Evolutionary conservation across 208 protist species (phyloP).

Genomic region (Wallacemonas sp.): DNA sequence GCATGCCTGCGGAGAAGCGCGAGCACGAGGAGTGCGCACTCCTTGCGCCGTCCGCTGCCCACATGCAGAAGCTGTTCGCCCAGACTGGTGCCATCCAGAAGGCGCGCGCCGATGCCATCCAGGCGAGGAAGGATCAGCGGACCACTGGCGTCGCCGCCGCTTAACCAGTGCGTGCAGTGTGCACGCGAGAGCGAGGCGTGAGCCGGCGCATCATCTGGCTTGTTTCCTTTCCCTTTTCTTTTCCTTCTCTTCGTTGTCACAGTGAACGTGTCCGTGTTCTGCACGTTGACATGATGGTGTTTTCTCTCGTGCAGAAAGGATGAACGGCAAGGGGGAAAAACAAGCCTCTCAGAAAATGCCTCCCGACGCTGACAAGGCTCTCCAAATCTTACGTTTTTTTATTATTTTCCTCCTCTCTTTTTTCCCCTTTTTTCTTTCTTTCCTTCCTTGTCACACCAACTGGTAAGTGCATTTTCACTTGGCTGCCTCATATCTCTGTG

Average conservation of each 20-base stretch:
- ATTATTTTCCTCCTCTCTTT: background rate
- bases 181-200: no score
- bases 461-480: conserved; percentile 5
- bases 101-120: background rate
- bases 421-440: conserved; percentile 7
- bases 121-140: conserved; percentile 4
- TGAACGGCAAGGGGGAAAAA: no score
- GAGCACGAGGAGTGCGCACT: conserved; percentile 15
- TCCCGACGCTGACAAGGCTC: no score
- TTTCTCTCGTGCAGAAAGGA: no score
- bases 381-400: no score
- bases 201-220: background rate
- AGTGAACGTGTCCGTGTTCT: no score
- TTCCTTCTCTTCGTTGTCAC: background rate
- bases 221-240: background rate
- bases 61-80: conserved; percentile 12
- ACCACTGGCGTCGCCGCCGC: no score
- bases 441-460: background rate
- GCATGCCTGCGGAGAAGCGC: conserved; percentile 16
- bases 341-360: no score
- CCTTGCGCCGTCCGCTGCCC: background rate
- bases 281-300: no score
- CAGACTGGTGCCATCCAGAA: conserved; percentile 18
- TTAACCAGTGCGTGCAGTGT: no score
- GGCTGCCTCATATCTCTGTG: background rate